Evolutionary conservation across 768 basidiomycete genomes (phyloP).

Genomic region (Termitomyces bulborhizus): DNA sequence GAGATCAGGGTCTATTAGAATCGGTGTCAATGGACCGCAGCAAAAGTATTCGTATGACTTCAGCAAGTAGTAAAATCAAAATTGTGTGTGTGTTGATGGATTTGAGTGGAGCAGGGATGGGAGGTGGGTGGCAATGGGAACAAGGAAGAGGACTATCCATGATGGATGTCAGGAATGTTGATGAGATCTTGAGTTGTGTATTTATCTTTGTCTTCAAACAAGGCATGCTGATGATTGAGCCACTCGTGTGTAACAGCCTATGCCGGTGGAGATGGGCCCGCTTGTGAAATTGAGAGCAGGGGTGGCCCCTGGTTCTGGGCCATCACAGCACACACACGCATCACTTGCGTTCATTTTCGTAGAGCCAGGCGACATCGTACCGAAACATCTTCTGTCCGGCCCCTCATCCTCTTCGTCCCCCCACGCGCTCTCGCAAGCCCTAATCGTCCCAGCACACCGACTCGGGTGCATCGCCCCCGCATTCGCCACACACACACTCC

Average conservation of each 20-base stretch:
- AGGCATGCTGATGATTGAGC: too few relatives aligned
- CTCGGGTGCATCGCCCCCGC: constrained; percentile 16
- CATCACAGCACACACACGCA: constrained; percentile 19
- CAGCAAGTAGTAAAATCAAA: too few relatives aligned
- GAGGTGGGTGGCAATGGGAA: constrained; percentile 66
- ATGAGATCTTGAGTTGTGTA: constrained; percentile 34
- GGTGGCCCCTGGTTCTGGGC: constrained; percentile 2
- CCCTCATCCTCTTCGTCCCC: constrained; percentile 7
- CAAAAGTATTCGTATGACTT: too few relatives aligned
- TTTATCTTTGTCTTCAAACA: too few relatives aligned
- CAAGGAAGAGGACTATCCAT: constrained; percentile 58
- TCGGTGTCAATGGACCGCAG: too few relatives aligned
- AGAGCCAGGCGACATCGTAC: constrained; percentile 27
- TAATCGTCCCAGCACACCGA: constrained; percentile 17
- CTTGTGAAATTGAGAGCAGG: constrained; percentile 45
- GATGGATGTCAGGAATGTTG: constrained; percentile 48
- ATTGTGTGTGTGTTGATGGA: constrained; percentile 50
- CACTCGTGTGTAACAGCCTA: constrained; percentile 36
- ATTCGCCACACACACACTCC: constrained; percentile 13
- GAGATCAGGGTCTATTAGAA: too few relatives aligned
- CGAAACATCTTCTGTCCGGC: constrained; percentile 31
- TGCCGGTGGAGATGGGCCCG: constrained; percentile 49
- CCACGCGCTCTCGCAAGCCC: constrained; percentile 7
- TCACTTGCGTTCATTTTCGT: constrained; percentile 58
- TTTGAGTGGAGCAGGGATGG: constrained; percentile 52